These are phyloP conservation scores for Aquilaria malaccensis DNA, from an alignment of 345 rosid species.

Conservation along the genomic window DNA sequence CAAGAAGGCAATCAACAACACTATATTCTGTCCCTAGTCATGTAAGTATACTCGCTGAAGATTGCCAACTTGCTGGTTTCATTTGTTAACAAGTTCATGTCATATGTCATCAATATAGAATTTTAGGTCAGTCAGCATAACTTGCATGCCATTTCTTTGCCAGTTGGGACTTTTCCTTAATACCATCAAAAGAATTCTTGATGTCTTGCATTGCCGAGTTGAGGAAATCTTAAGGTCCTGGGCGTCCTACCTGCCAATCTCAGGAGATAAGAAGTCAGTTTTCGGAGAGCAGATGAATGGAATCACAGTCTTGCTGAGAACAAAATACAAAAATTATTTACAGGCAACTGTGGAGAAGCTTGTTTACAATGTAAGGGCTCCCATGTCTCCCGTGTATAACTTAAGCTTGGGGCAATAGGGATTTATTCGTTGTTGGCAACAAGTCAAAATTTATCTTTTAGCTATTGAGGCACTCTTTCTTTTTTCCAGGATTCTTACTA, in stretches of 20 bases:
- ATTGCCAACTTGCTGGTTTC: background rate
- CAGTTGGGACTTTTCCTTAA: conserved; percentile 86
- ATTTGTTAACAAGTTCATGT: background rate
- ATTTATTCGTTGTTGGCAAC: too few species aligned
- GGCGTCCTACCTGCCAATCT: conserved; percentile 75
- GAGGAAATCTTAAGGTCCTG: conserved; percentile 81
- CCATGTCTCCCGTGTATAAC: too few species aligned
- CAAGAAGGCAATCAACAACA: conserved; percentile 74
- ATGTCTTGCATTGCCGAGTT: conserved; percentile 70
- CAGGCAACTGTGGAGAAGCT: conserved; percentile 93
- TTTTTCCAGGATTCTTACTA: too few species aligned
- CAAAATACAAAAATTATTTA: conserved; percentile 89
- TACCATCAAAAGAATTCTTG: conserved; percentile 89
- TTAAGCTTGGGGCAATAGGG: too few species aligned
- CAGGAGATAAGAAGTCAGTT: conserved; percentile 64
- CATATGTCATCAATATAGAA: background rate
- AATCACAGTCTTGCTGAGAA: conserved; percentile 75
- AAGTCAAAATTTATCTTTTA: too few species aligned
- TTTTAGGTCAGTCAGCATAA: background rate
- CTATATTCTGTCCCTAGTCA: conserved; percentile 74
- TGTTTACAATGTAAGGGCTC: conserved; percentile 62
- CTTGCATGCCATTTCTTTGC: conserved; percentile 9
- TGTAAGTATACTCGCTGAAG: conserved; percentile 30
- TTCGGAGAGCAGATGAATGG: conserved; percentile 95
- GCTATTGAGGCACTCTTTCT: too few species aligned